phyloP scores from a whole-genome alignment of 2,329 filamentous ascomycete species.

The Chaetoscypha palmicola region DNA sequence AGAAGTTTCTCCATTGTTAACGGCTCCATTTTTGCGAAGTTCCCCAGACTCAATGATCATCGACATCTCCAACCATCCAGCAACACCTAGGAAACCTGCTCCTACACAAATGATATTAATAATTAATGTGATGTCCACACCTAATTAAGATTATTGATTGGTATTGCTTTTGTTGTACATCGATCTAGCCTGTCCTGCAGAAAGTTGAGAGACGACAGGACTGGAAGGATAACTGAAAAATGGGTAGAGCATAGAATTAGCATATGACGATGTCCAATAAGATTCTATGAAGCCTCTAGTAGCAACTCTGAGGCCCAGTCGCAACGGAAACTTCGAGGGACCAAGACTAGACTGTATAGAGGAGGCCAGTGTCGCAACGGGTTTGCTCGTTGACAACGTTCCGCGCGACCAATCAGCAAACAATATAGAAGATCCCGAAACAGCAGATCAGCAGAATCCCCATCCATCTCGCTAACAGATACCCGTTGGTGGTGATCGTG shows the following conservation, averaged over 20 bases:
- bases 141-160: background rate
- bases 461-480: background rate
- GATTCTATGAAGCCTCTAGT: too few species aligned
- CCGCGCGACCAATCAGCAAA: too few species aligned
- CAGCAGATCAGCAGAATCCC: background rate
- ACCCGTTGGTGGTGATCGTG: background rate
- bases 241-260: too few species aligned
- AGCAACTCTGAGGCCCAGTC: too few species aligned
- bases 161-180: background rate
- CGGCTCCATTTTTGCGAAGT: background rate
- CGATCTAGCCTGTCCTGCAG: background rate
- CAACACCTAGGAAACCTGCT: conserved; percentile 1
- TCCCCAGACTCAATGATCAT: background rate
- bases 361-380: too few species aligned
- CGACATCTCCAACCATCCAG: background rate
- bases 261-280: too few species aligned
- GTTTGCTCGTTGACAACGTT: too few species aligned
- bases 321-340: too few species aligned
- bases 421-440: too few species aligned
- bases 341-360: too few species aligned
- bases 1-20: background rate
- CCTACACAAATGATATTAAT: background rate
- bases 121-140: background rate
- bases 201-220: too few species aligned
- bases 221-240: too few species aligned